Conservation (phyloP, 129 eudicot species). For the Escallonia herrerae region DNA sequence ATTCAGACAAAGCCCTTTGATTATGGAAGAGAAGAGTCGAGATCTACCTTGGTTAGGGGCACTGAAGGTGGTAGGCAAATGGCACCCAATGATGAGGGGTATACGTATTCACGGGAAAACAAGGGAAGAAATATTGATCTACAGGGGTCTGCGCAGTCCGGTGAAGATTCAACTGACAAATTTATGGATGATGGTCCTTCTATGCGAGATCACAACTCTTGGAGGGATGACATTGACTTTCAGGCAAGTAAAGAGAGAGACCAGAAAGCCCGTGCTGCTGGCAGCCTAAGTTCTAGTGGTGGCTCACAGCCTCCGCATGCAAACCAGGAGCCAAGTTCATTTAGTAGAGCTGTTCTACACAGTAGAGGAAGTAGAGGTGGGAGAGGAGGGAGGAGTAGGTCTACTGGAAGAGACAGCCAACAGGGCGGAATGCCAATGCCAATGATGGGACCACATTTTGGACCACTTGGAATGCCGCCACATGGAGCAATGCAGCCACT, state of each 20-base stretch:
- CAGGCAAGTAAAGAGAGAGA: conserved; percentile 53
- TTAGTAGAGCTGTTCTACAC: conserved; percentile 36
- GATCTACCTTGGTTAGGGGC: conserved; percentile 24
- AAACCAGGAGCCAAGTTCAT: conserved; percentile 49
- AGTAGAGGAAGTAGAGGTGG: conserved; percentile 74
- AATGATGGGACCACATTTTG: conserved; percentile 76
- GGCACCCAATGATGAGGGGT: conserved; percentile 37
- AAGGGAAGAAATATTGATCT: conserved; percentile 20
- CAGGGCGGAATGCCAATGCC: conserved; percentile 58
- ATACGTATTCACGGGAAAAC: conserved; percentile 32
- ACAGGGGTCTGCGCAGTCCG: conserved; percentile 34
- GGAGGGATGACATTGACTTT: conserved; percentile 54
- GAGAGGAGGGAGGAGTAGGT: conserved; percentile 69
- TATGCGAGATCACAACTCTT: conserved; percentile 24
- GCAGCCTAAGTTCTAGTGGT: conserved; percentile 60
- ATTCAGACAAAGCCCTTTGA: conserved; percentile 75
- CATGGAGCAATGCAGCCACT: conserved; percentile 76
- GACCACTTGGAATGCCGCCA: conserved; percentile 88
- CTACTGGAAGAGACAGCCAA: conserved; percentile 75
- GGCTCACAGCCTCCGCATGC: conserved; percentile 51
- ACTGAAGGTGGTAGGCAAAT: conserved; percentile 36
- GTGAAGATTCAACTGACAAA: conserved; percentile 45
- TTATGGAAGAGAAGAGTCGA: conserved; percentile 52
- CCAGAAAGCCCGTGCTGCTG: conserved; percentile 48
- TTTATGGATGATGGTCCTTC: conserved; percentile 42